phyloP scores from a whole-genome alignment of 2,329 filamentous ascomycete genomes.

The Botryotinia globosa region DNA sequence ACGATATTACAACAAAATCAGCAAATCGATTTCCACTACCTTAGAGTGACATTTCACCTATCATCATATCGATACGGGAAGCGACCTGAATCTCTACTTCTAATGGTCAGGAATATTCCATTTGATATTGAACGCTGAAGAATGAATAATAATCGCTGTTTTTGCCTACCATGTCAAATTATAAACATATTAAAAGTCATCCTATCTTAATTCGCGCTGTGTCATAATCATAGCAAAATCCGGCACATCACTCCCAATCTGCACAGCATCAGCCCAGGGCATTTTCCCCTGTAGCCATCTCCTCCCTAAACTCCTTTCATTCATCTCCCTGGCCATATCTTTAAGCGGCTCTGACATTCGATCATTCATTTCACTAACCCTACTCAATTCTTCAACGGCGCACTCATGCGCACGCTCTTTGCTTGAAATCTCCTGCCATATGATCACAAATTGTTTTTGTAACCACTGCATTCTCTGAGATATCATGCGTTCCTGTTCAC shows the following conservation, averaged over 20 bases:
- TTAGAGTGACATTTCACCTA: neutral
- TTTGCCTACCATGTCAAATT: neutral
- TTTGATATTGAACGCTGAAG: neutral
- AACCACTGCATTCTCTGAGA: neutral
- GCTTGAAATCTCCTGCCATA: neutral
- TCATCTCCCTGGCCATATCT: neutral
- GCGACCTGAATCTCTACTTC: neutral
- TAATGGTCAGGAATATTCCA: neutral
- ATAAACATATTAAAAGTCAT: neutral
- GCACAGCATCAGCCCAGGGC: neutral
- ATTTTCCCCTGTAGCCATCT: neutral
- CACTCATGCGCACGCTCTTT: neutral
- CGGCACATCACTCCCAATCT: neutral
- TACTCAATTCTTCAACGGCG: neutral
- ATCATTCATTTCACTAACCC: neutral
- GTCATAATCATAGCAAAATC: neutral
- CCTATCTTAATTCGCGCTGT: neutral
- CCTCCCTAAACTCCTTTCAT: neutral
- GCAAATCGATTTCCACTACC: neutral
- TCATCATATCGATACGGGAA: neutral
- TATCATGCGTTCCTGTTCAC: neutral
- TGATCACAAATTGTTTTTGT: neutral
- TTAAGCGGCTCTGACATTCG: neutral
- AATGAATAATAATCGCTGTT: neutral
- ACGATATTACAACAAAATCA: neutral